Evolutionary conservation across 805 yeast genomes (phyloP).

Genomic region (Candida coleopterorum): DNA sequence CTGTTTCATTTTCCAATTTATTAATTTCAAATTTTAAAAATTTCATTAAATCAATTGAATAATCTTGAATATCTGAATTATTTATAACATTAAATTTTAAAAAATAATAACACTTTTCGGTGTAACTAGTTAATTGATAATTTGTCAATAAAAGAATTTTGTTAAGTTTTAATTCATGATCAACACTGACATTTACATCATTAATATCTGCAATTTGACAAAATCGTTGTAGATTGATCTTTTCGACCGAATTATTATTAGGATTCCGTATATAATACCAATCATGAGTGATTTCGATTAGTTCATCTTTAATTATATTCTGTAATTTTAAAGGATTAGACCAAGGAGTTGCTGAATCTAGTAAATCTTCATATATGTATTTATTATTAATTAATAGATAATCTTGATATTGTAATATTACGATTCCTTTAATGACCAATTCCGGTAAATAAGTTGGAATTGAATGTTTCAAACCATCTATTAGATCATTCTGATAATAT

Average conservation of each 20-base stretch:
- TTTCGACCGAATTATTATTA: neutral
- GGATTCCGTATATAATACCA: neutral
- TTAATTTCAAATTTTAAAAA: neutral
- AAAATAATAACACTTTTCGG: neutral
- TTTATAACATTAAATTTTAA: neutral
- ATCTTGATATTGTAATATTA: constrained; percentile 1
- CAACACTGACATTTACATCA: neutral
- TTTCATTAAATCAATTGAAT: neutral
- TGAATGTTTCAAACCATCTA: constrained; percentile 1
- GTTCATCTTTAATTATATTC: neutral
- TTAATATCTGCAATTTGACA: too few relatives aligned
- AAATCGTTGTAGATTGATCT: neutral
- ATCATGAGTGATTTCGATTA: neutral
- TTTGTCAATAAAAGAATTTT: neutral
- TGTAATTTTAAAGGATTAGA: neutral
- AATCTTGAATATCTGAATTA: neutral
- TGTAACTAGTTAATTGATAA: neutral
- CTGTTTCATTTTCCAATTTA: neutral
- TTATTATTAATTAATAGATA: neutral
- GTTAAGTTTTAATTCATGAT: neutral
- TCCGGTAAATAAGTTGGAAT: constrained; percentile 6
- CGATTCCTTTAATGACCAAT: constrained; percentile 6
- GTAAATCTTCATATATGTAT: neutral
- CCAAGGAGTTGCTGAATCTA: neutral
- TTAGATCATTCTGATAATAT: constrained; percentile 4